Conservation (phyloP, 495 filamentous ascomycete species). For the Parathielavia appendiculata region DNA sequence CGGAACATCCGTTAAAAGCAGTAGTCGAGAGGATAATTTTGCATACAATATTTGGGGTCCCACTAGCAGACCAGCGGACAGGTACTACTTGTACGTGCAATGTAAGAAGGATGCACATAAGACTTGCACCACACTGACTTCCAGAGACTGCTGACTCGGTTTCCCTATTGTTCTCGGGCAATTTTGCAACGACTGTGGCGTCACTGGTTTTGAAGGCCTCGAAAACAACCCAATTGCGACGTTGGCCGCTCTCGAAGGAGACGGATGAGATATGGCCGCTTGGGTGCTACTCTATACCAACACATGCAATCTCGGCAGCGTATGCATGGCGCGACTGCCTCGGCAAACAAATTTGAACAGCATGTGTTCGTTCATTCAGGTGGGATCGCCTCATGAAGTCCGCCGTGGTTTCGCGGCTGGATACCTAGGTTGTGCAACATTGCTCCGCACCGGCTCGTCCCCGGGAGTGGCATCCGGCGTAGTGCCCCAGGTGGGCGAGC, state of each 20-base stretch:
- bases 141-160: no score
- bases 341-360: slow-evolving; percentile 6
- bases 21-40: no score
- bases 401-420: background rate
- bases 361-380: background rate
- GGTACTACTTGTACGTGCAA: no score
- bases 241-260: background rate
- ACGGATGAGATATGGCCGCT: background rate
- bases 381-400: background rate
- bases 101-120: no score
- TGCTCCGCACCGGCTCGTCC: slow-evolving; percentile 18
- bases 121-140: no score
- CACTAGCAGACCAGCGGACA: no score
- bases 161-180: no score
- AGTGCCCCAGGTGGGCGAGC: slow-evolving; percentile 10
- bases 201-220: no score
- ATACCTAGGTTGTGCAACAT: slow-evolving; percentile 5
- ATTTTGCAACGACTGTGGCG: no score
- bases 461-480: slow-evolving; percentile 16
- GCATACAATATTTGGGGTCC: no score
- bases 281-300: slow-evolving; percentile 8
- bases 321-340: slow-evolving; percentile 11
- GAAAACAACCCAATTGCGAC: no score
- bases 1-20: no score
- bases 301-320: slow-evolving; percentile 18